Evolutionary conservation across 257 asterid genomes (phyloP).

Genomic region (Solanum habrochaites): DNA sequence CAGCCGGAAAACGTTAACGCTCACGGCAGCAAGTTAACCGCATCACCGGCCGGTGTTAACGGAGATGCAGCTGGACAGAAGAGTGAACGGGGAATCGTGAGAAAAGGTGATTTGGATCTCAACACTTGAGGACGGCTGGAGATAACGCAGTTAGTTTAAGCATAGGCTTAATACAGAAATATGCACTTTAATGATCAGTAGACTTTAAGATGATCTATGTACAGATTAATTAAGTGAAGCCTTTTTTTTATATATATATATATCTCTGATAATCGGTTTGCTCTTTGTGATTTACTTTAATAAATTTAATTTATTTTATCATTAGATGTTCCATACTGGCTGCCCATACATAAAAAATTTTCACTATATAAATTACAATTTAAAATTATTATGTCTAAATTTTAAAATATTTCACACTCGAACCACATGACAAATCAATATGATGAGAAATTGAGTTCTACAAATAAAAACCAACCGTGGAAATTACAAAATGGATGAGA

Average conservation of each 20-base stretch:
- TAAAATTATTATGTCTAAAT: too few species aligned
- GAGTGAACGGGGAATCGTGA: neutral
- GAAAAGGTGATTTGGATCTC: conserved; percentile 8
- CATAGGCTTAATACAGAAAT: neutral
- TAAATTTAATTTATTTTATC: neutral
- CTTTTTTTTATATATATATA: neutral
- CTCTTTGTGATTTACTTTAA: neutral
- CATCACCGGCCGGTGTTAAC: neutral
- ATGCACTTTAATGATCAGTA: neutral
- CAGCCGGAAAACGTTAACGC: neutral
- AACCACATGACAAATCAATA: too few species aligned
- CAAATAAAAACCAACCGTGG: too few species aligned
- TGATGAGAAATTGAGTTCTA: too few species aligned
- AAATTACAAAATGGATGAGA: too few species aligned
- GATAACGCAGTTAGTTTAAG: neutral
- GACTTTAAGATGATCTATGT: neutral
- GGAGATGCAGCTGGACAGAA: neutral
- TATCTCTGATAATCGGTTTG: neutral
- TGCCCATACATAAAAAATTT: neutral
- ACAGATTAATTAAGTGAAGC: neutral
- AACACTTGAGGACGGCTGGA: conserved; percentile 13
- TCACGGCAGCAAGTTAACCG: neutral
- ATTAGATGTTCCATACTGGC: neutral
- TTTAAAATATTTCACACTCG: too few species aligned
- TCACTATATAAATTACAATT: too few species aligned